These are phyloP conservation scores for Canna indica DNA, from an alignment of 176 grass and related monocot species.

Conservation along the genomic window DNA sequence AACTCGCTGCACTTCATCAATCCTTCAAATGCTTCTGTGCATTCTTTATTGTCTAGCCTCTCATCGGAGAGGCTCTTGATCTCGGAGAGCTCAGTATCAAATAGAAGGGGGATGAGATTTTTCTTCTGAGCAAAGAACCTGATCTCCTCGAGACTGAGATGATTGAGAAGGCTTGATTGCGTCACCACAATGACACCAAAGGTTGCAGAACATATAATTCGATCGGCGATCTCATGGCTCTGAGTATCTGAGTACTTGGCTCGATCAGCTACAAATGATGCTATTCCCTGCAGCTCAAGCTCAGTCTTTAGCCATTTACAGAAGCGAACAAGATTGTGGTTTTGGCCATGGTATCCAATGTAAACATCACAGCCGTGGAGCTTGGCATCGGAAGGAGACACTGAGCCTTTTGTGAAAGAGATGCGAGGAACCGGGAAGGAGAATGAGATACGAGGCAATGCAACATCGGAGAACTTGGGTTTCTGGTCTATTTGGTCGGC, in stretches of 20 bases:
- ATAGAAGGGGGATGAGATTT: constrained; percentile 78
- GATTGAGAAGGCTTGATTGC: constrained; percentile 73
- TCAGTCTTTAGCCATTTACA: constrained; percentile 95
- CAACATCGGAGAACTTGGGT: constrained; percentile 59
- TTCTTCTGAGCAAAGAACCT: constrained; percentile 98
- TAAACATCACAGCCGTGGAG: constrained; percentile 87
- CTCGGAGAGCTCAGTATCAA: constrained; percentile 54
- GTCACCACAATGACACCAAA: constrained; percentile 77
- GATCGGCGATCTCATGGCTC: constrained; percentile 82
- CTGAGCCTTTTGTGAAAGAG: constrained; percentile 65
- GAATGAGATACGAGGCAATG: constrained; percentile 60
- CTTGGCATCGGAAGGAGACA: constrained; percentile 82
- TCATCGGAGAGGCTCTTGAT: constrained; percentile 55
- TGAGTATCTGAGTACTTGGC: constrained; percentile 81
- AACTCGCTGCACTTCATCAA: constrained; percentile 74
- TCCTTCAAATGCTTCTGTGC: constrained; percentile 78
- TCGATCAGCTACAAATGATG: constrained; percentile 79
- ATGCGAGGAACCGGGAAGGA: constrained; percentile 87
- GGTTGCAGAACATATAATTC: constrained; percentile 73
- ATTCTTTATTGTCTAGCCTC: constrained; percentile 82
- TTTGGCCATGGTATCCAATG: constrained; percentile 82
- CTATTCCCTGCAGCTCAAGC: constrained; percentile 91
- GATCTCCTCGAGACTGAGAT: constrained; percentile 84
- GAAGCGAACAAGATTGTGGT: constrained; percentile 60
- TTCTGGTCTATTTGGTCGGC: constrained; percentile 44